Evolutionary conservation across 495 filamentous ascomycete species (phyloP).

Genomic region (Aspergillus affinis): DNA sequence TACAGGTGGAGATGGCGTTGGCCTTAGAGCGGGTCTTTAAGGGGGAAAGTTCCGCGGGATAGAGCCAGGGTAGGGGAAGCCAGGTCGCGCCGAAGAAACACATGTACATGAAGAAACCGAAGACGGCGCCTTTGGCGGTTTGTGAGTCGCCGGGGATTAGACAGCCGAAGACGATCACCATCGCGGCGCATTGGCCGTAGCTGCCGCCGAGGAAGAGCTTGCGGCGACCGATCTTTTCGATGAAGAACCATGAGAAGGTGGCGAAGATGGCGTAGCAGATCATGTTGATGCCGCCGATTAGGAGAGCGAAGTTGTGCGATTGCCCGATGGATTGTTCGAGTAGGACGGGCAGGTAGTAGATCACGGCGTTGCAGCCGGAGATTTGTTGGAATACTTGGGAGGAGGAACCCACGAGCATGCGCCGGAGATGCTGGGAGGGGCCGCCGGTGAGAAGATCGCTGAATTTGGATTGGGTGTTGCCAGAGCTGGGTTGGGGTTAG

Average conservation of each 20-base stretch:
- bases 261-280: slow-evolving; percentile 67
- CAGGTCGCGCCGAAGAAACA: slow-evolving; percentile 66
- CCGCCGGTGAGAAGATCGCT: slow-evolving; percentile 28
- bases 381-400: slow-evolving; percentile 69
- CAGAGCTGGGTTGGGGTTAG: slow-evolving; percentile 6
- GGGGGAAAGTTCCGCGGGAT: slow-evolving; percentile 65
- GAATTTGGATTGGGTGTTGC: slow-evolving; percentile 27
- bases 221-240: slow-evolving; percentile 65
- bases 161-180: slow-evolving; percentile 66
- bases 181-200: slow-evolving; percentile 60
- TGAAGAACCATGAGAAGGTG: slow-evolving; percentile 73
- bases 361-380: slow-evolving; percentile 68
- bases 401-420: slow-evolving; percentile 32
- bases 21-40: slow-evolving; percentile 65
- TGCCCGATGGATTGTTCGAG: slow-evolving; percentile 60
- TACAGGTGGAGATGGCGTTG: slow-evolving; percentile 67
- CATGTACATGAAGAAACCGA: slow-evolving; percentile 74
- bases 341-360: slow-evolving; percentile 73
- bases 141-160: slow-evolving; percentile 54
- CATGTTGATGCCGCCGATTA: slow-evolving; percentile 75
- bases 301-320: slow-evolving; percentile 56
- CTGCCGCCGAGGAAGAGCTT: slow-evolving; percentile 65
- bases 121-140: slow-evolving; percentile 62
- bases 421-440: slow-evolving; percentile 33
- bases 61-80: slow-evolving; percentile 54